A percentile compares a stretch with the other conserved stretches of the same genome.
Conservation (phyloP, 2,329 filamentous ascomycete genomes). For the Massarina eburnea region DNA sequence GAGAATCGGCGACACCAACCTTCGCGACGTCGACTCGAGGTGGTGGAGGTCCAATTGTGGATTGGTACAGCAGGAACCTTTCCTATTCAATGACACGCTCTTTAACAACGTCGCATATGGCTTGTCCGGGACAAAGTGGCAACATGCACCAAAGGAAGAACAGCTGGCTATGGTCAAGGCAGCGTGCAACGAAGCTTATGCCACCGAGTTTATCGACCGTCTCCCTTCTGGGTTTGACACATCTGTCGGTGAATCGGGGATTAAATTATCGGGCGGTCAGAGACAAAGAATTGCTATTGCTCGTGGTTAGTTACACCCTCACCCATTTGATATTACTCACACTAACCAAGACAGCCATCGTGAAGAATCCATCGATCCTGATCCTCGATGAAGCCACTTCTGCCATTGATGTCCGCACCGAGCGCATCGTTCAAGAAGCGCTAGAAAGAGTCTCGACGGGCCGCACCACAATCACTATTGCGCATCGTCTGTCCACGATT, state of each 20-base stretch:
- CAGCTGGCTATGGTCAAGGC: conserved; percentile 57
- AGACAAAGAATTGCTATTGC: conserved; percentile 81
- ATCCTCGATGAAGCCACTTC: conserved; percentile 78
- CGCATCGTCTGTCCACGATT: conserved; percentile 74
- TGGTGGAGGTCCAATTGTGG: conserved; percentile 53
- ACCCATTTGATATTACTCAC: neutral
- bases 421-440: conserved; percentile 58
- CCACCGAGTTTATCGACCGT: conserved; percentile 41
- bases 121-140: conserved; percentile 47
- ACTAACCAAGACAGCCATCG: conserved; percentile 56
- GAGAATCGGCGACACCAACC: conserved; percentile 27
- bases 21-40: conserved; percentile 39
- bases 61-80: conserved; percentile 45
- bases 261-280: conserved; percentile 81
- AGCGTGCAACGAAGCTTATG: conserved; percentile 43
- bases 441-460: conserved; percentile 61
- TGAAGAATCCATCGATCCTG: conserved; percentile 66
- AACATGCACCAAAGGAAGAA: conserved; percentile 55
- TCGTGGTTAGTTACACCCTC: conserved; percentile 39
- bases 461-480: conserved; percentile 76
- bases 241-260: conserved; percentile 73
- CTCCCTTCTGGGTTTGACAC: conserved; percentile 67
- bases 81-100: conserved; percentile 44
- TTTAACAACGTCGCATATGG: conserved; percentile 45
- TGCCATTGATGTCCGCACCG: conserved; percentile 60